These are phyloP conservation scores for Aspergillus niger DNA, from an alignment of 2,329 filamentous ascomycete species.

Conservation along the genomic window DNA sequence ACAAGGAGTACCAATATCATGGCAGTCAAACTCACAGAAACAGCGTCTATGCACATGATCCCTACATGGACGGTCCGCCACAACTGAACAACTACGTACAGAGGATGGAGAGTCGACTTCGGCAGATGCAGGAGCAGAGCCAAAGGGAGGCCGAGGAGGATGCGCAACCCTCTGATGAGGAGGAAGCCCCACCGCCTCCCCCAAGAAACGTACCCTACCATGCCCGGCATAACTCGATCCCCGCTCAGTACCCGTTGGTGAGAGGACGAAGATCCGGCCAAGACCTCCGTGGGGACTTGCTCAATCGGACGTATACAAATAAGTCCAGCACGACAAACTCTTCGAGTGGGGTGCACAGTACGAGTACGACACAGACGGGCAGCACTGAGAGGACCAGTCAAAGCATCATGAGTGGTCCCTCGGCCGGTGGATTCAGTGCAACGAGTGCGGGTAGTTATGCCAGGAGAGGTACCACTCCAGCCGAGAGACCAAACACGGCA, in stretches of 20 bases:
- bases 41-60: constrained; percentile 37
- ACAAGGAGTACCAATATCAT: constrained; percentile 56
- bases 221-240: constrained; percentile 46
- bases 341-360: constrained; percentile 71
- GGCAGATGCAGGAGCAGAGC: constrained; percentile 64
- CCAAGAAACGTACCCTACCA: constrained; percentile 55
- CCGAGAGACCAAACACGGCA: constrained; percentile 49
- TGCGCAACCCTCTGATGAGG: constrained; percentile 53
- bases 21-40: constrained; percentile 58
- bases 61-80: constrained; percentile 60
- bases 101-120: constrained; percentile 83
- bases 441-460: constrained; percentile 94
- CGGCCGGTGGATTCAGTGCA: constrained; percentile 86
- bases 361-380: constrained; percentile 63
- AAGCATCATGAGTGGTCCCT: constrained; percentile 91
- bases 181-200: constrained; percentile 62
- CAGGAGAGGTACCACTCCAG: constrained; percentile 60
- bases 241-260: constrained; percentile 39
- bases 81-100: constrained; percentile 85
- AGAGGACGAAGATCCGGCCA: constrained; percentile 60
- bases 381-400: constrained; percentile 77
- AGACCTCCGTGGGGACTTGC: constrained; percentile 68
- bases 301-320: constrained; percentile 81
- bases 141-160: constrained; percentile 52
- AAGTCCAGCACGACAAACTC: constrained; percentile 83